Conservation (phyloP, 2,329 filamentous ascomycete species). For the Malbranchea cinnamomea region DNA sequence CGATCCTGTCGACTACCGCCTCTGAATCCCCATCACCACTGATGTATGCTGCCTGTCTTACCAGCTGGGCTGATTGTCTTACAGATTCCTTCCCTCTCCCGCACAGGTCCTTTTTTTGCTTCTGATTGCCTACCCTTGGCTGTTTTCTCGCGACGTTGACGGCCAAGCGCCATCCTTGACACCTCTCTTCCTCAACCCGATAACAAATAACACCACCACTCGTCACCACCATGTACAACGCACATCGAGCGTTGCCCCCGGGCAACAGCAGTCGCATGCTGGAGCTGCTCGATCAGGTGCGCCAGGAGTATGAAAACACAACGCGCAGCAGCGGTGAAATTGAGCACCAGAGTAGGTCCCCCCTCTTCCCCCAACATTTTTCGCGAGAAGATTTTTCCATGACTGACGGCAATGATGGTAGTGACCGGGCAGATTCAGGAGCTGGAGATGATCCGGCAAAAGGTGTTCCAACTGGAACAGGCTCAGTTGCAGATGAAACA, state of each 20-base stretch:
- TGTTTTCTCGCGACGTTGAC: no score
- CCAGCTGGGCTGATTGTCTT: no score
- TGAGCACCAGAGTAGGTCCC: conserved; percentile 77
- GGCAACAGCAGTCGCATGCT: conserved; percentile 56
- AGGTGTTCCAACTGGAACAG: conserved; percentile 87
- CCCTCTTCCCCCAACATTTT: conserved; percentile 2
- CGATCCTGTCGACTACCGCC: no score
- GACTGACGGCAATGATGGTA: conserved; percentile 28
- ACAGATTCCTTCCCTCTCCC: conserved; percentile 1
- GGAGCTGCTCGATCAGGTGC: conserved; percentile 82
- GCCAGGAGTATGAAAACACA: conserved; percentile 80
- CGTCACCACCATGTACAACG: conserved; percentile 56
- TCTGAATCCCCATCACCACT: no score
- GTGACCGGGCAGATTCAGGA: conserved; percentile 85
- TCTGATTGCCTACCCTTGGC: no score
- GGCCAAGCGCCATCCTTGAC: no score
- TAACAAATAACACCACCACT: conserved; percentile 4
- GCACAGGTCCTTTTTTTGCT: background rate
- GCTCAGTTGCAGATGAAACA: conserved; percentile 75
- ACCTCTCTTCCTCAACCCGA: conserved; percentile 1
- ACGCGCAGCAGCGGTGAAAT: conserved; percentile 69
- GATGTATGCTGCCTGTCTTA: no score
- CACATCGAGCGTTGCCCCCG: conserved; percentile 65
- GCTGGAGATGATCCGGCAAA: conserved; percentile 85
- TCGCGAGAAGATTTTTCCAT: background rate